Evolutionary conservation across 768 basidiomycete species (phyloP).

Genomic region (Pleurotus tuoliensis): DNA sequence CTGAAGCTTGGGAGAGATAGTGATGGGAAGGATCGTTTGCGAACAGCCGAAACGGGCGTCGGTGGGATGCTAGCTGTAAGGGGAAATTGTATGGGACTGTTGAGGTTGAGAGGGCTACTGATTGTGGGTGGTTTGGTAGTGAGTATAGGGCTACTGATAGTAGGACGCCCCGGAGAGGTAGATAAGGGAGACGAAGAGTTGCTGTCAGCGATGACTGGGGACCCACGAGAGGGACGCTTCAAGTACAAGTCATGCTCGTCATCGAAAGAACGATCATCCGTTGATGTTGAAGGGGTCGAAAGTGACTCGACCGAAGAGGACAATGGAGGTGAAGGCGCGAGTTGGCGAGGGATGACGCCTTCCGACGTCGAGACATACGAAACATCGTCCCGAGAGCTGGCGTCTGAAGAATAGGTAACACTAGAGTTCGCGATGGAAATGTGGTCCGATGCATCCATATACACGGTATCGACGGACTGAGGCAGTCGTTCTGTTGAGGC

Average conservation of each 20-base stretch:
- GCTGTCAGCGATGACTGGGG: constrained; percentile 26
- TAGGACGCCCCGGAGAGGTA: constrained; percentile 20
- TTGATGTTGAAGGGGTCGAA: constrained; percentile 49
- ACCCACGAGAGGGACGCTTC: constrained; percentile 21
- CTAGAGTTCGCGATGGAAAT: constrained; percentile 2
- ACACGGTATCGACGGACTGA: constrained; percentile 26
- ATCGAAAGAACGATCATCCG: constrained; percentile 39
- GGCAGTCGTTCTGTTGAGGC: constrained; percentile 9
- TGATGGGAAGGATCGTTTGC: constrained; percentile 10
- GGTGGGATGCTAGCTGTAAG: constrained; percentile 25
- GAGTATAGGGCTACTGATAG: constrained; percentile 26
- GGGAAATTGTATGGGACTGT: constrained; percentile 46
- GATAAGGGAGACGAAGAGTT: constrained; percentile 16
- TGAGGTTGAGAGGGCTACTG: constrained; percentile 15
- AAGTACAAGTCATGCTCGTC: constrained; percentile 19
- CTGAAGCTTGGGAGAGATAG: constrained; percentile 9
- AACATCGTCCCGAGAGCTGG: constrained; percentile 6
- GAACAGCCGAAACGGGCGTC: constrained; percentile 17
- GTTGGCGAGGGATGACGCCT: constrained; percentile 14
- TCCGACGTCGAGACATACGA: constrained; percentile 26
- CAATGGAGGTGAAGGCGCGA: constrained; percentile 41
- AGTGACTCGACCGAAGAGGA: constrained; percentile 62
- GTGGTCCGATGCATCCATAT: constrained; percentile 24
- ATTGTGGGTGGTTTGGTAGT: background rate
- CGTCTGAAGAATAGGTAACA: constrained; percentile 1